Conservation (phyloP, 169 alveolate species). For the Plasmodium gaboni region DNA sequence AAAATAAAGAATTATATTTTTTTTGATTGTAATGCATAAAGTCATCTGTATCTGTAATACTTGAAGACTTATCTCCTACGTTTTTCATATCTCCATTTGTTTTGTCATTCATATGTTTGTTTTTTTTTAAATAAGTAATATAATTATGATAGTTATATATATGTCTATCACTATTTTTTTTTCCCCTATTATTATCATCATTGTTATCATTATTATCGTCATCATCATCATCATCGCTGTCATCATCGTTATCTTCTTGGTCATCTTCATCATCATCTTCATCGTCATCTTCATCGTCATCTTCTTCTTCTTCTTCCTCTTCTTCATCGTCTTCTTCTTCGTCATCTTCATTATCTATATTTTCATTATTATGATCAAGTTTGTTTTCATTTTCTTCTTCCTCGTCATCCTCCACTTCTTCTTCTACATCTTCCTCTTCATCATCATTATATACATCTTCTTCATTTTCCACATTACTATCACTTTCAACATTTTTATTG, state of each 20-base stretch:
- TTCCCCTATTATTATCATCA: constrained; percentile 42
- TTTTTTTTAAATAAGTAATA: constrained; percentile 27
- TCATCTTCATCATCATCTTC: constrained; percentile 75
- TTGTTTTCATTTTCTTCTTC: too few species aligned
- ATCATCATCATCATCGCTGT: constrained; percentile 8
- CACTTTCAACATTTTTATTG: background rate
- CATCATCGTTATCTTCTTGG: constrained; percentile 18
- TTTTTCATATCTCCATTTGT: constrained; percentile 14
- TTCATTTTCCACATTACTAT: constrained; percentile 39
- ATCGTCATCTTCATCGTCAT: constrained; percentile 65
- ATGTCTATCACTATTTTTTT: constrained; percentile 14
- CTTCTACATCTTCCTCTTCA: constrained; percentile 3
- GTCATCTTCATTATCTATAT: background rate
- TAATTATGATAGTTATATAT: constrained; percentile 32
- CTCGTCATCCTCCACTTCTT: background rate
- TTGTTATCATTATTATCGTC: constrained; percentile 77
- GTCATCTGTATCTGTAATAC: constrained; percentile 15
- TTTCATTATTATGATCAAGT: background rate
- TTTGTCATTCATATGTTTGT: constrained; percentile 4
- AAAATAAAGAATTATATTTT: background rate
- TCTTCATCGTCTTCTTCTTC: constrained; percentile 11
- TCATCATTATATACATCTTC: constrained; percentile 61
- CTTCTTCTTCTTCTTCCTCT: constrained; percentile 33
- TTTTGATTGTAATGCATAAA: constrained; percentile 17
- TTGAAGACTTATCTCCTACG: constrained; percentile 4